These are phyloP conservation scores for Talaromyces sp. DNA, from an alignment of 2,329 filamentous ascomycete species.

Conservation along the genomic window DNA sequence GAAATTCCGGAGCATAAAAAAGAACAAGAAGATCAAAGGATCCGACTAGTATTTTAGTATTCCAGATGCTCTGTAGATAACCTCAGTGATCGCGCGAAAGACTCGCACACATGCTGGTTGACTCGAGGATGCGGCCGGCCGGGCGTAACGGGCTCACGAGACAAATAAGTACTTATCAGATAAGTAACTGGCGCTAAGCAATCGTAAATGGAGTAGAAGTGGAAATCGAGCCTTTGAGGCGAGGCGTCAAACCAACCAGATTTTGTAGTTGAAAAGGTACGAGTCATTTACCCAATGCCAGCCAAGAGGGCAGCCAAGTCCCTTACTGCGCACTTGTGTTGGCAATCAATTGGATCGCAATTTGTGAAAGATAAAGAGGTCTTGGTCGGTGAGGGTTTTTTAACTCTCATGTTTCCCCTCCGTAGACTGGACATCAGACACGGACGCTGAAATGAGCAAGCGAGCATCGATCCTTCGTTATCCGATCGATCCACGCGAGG, in stretches of 20 bases:
- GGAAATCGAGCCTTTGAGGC: not conserved
- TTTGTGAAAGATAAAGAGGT: not conserved
- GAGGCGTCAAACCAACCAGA: not conserved
- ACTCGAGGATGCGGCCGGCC: not conserved
- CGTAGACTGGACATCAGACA: not conserved
- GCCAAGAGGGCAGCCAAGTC: not conserved
- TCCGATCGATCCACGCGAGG: slow-evolving; percentile 1
- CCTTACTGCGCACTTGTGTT: not conserved
- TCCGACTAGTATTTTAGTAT: not conserved
- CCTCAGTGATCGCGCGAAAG: not conserved
- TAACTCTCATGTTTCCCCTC: not conserved
- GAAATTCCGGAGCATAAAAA: not conserved
- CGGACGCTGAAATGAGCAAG: not conserved
- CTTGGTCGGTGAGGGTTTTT: not conserved
- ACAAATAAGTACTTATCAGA: slow-evolving; percentile 10
- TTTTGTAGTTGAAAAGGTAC: not conserved
- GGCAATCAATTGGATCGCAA: not conserved
- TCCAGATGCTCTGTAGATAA: not conserved
- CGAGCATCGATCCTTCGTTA: not conserved
- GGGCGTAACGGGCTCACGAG: not conserved
- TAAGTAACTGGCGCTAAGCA: slow-evolving; percentile 8
- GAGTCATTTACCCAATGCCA: slow-evolving; percentile 8
- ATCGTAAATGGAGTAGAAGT: not conserved
- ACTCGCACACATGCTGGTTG: not conserved
- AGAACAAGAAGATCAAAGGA: not conserved